These are phyloP conservation scores for Phellinidium pouzarii DNA, from an alignment of 1,284 basidiomycete genomes.

Conservation along the genomic window DNA sequence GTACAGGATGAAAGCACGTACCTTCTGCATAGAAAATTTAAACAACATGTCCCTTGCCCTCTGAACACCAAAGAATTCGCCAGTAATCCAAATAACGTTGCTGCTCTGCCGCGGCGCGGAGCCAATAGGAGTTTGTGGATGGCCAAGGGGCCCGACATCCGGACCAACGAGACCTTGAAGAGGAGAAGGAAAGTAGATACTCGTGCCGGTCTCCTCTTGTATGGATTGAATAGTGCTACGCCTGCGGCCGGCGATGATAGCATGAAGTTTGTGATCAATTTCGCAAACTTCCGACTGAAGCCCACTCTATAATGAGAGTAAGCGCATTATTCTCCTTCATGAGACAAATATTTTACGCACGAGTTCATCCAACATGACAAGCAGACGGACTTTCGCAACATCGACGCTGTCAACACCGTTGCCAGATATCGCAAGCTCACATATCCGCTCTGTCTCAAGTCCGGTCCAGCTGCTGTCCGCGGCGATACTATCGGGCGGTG, in stretches of 20 bases:
- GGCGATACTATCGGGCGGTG: slow-evolving; percentile 70
- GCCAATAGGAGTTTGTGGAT: slow-evolving; percentile 7
- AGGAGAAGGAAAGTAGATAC: slow-evolving; percentile 91
- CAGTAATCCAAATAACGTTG: slow-evolving; percentile 93
- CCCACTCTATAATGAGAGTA: slow-evolving; percentile 52
- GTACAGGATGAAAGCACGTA: slow-evolving; percentile 28
- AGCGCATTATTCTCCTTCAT: neutral
- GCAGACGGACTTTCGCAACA: slow-evolving; percentile 80
- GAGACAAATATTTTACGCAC: slow-evolving; percentile 40
- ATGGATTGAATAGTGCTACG: slow-evolving; percentile 85
- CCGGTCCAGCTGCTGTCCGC: slow-evolving; percentile 75
- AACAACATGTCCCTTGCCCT: slow-evolving; percentile 92
- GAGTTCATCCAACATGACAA: slow-evolving; percentile 93
- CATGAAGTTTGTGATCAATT: slow-evolving; percentile 93
- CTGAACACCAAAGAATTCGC: slow-evolving; percentile 95
- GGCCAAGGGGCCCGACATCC: slow-evolving; percentile 29
- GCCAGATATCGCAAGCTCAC: slow-evolving; percentile 88
- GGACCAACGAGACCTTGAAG: slow-evolving; percentile 80
- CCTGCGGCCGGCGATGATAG: slow-evolving; percentile 89
- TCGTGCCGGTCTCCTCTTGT: slow-evolving; percentile 96
- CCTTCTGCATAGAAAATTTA: slow-evolving; percentile 83
- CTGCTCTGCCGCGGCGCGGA: slow-evolving; percentile 35
- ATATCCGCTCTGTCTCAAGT: slow-evolving; percentile 88
- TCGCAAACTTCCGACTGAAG: slow-evolving; percentile 88
- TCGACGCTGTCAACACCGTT: slow-evolving; percentile 80